Conservation (phyloP, 495 filamentous ascomycete genomes). For the Hypoxylon perforatum region DNA sequence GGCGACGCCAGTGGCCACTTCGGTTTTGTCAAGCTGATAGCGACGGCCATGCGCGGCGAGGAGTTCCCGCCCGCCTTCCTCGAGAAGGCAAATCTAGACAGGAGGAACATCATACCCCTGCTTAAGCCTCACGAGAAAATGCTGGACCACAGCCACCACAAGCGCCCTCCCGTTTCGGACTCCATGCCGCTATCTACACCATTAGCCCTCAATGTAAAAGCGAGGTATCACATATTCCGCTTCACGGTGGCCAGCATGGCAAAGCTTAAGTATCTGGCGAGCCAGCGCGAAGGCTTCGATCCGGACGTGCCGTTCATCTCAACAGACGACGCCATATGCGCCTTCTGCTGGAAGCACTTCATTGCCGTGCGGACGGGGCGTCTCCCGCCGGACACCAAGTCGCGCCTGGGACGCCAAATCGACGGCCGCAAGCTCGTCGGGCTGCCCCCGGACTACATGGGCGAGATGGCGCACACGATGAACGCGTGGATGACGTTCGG, state of each 20-base stretch:
- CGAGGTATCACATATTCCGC: constrained; percentile 40
- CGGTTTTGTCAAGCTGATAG: constrained; percentile 49
- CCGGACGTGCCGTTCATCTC: constrained; percentile 50
- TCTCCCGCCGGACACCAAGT: constrained; percentile 27
- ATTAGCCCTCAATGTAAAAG: constrained; percentile 3
- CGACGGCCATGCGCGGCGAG: constrained; percentile 43
- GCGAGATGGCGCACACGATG: constrained; percentile 48
- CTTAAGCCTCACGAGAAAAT: constrained; percentile 44
- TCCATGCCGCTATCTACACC: constrained; percentile 10
- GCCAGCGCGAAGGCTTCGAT: constrained; percentile 72
- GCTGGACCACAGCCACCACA: constrained; percentile 47
- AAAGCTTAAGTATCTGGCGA: constrained; percentile 73
- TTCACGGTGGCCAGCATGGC: constrained; percentile 32
- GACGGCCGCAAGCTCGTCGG: constrained; percentile 50
- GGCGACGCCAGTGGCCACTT: constrained; percentile 53
- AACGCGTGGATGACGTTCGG: constrained; percentile 41
- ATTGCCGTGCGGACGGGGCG: constrained; percentile 31
- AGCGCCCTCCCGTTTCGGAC: constrained; percentile 18
- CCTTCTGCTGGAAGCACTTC: constrained; percentile 52
- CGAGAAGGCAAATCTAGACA: constrained; percentile 50
- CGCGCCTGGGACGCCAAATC: constrained; percentile 52
- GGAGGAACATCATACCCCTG: constrained; percentile 46
- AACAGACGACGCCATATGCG: constrained; percentile 40
- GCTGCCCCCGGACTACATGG: constrained; percentile 54
- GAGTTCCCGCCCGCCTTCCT: constrained; percentile 31